Base-by-base conservation (phyloP, 2,329 filamentous ascomycete genomes). In the Ceratocystis harringtonii region DNA sequence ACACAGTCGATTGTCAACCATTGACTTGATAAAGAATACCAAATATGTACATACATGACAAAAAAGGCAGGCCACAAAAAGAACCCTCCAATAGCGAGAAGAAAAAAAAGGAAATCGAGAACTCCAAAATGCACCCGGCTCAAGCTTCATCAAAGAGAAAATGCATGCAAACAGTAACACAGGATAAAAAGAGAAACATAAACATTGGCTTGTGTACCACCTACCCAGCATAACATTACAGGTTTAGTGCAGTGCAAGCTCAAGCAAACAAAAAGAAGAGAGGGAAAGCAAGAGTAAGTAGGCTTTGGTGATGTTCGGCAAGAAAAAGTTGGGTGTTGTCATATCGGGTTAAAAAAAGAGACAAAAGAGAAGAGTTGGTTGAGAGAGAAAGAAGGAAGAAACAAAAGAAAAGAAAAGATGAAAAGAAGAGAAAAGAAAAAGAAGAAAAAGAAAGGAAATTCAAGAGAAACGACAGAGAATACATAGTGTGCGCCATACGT, bases 131-230 rank as follows among this genome's bases (percentile, higher is more conserved):
- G 41, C 45, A 45, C 44, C 44, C 28, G 25, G 45, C 41, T 25
- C 25, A 32, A 52, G 55, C 55, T 58, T 52, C 41, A 48, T 62
- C 60, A 19, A 45, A 30, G 36, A n/a, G 43, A 52, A 62, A 45
- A 45, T 48, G 45, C 43, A 36, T 45, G 61, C 36, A 36, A 48
- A 52, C 43, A n/a, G 43, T 19, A n/a, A 32, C 43, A 62, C 12
- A 36, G 45, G 45, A 62, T 10, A 30, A 43, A 22, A 62, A 48
- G 25, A 62, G 6, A 30, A 62, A 62, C 41, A 48, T 45, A 48
- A 62, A 62, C 22, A 48, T 30, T 41, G 25, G 60, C 41, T 45
- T 62, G 43, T 45, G 28, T 48, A 62, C 61, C 36, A 41, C 36
- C 36, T 12, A 41, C 36, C 36, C 36, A 41, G 36, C 12, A 41